phyloP scores from a whole-genome alignment of 2,329 filamentous ascomycete genomes.

The Chrysoporthe deuterocubensis region DNA sequence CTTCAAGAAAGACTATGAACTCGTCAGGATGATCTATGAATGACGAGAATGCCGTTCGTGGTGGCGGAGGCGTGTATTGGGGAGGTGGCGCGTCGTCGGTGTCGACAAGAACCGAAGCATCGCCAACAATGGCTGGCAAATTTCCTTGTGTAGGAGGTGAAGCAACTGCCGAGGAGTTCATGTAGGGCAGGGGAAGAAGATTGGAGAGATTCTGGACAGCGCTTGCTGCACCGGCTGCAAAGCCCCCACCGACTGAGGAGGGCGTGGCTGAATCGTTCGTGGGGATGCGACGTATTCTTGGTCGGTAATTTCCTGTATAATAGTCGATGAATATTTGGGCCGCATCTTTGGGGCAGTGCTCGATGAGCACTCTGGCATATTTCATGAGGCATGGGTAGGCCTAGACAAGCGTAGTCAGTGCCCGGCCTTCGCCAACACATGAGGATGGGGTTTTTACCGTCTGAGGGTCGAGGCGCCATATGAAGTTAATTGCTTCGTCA shows the following conservation, averaged over 20 bases:
- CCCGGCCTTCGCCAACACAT: too few relatives aligned
- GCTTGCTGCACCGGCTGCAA: slow-evolving; percentile 65
- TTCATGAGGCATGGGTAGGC: slow-evolving; percentile 92
- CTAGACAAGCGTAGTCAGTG: slow-evolving; percentile 48
- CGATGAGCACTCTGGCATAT: slow-evolving; percentile 87
- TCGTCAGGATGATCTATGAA: slow-evolving; percentile 94
- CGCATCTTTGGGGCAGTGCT: slow-evolving; percentile 80
- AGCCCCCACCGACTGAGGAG: slow-evolving; percentile 43
- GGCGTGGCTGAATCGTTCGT: slow-evolving; percentile 43
- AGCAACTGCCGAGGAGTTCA: slow-evolving; percentile 66
- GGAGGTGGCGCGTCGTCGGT: slow-evolving; percentile 49
- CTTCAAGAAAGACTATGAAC: slow-evolving; percentile 91
- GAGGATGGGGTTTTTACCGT: slow-evolving; percentile 55
- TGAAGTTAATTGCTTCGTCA: slow-evolving; percentile 84
- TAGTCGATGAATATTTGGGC: slow-evolving; percentile 93
- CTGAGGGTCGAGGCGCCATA: slow-evolving; percentile 83
- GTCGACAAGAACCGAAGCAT: slow-evolving; percentile 56
- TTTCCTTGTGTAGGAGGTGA: slow-evolving; percentile 57
- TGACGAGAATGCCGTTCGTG: slow-evolving; percentile 88
- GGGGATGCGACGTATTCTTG: slow-evolving; percentile 63
- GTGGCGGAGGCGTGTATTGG: slow-evolving; percentile 79
- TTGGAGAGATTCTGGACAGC: slow-evolving; percentile 86
- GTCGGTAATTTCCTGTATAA: slow-evolving; percentile 83
- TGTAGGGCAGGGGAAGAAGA: slow-evolving; percentile 82
- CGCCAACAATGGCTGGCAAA: slow-evolving; percentile 55